A percentile compares a stretch with the other conserved stretches of the same genome.
These are phyloP conservation scores for Blumeriella jaapii DNA, from an alignment of 2,329 filamentous ascomycete species.

Conservation along the genomic window DNA sequence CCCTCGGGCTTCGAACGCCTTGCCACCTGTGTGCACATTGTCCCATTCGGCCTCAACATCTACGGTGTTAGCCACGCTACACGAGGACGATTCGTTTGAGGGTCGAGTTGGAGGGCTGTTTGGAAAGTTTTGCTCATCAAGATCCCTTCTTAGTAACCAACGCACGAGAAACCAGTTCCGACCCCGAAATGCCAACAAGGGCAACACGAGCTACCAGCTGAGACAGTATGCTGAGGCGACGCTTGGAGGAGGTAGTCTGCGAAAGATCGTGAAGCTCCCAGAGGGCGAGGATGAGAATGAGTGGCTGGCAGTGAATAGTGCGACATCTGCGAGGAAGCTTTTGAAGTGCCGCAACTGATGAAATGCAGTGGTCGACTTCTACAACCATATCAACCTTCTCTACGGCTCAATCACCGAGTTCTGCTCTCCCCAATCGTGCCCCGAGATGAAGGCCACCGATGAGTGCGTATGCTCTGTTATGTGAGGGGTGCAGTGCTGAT, in stretches of 20 bases:
- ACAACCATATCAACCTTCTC: constrained; percentile 98
- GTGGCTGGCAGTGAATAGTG: constrained; percentile 96
- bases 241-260: constrained; percentile 82
- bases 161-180: constrained; percentile 86
- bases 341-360: constrained; percentile 21
- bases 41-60: constrained; percentile 24
- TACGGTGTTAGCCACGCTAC: constrained; percentile 11
- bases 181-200: constrained; percentile 72
- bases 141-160: constrained; percentile 52
- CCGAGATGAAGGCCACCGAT: constrained; percentile 99
- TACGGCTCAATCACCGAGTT: constrained; percentile 99
- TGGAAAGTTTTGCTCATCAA: constrained; percentile 27
- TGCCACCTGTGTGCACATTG: constrained; percentile 21
- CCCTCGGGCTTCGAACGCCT: constrained; percentile 11
- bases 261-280: constrained; percentile 92
- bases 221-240: constrained; percentile 98
- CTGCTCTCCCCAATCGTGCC: constrained; percentile 92
- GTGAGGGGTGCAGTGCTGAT: constrained; percentile 3
- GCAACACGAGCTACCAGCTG: constrained; percentile 83
- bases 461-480: constrained; percentile 52
- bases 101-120: background rate
- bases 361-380: constrained; percentile 89
- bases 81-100: constrained; percentile 26
- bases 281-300: constrained; percentile 97
- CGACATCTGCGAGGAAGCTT: constrained; percentile 23